These are phyloP conservation scores for Tremella fuciformis DNA, from an alignment of 768 basidiomycete species.

Conservation along the genomic window DNA sequence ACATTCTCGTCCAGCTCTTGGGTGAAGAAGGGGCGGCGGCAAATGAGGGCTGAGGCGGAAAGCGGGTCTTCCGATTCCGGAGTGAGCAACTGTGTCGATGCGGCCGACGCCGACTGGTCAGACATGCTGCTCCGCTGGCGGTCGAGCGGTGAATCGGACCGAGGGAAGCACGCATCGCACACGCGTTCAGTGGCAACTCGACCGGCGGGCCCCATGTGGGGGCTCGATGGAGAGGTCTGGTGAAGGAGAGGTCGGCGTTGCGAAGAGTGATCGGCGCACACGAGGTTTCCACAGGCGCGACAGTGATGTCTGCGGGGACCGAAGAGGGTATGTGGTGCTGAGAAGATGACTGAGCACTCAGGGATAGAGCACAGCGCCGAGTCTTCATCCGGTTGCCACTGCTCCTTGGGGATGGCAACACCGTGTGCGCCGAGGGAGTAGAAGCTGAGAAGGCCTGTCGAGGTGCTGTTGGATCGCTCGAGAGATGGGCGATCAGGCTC, in stretches of 20 bases:
- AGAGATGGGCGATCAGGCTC: too few relatives aligned
- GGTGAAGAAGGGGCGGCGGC: slow-evolving; percentile 3
- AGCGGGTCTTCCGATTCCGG: slow-evolving; percentile 21
- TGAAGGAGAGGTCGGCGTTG: slow-evolving; percentile 21
- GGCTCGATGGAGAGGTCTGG: not conserved
- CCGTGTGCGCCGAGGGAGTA: too few relatives aligned
- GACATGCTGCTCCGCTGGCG: too few relatives aligned
- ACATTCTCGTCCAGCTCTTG: slow-evolving; percentile 7
- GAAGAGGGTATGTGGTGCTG: slow-evolving; percentile 27
- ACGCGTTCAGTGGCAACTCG: slow-evolving; percentile 23
- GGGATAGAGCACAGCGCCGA: slow-evolving; percentile 36
- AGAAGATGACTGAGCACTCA: slow-evolving; percentile 39
- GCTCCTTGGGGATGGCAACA: too few relatives aligned
- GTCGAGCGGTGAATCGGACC: not conserved
- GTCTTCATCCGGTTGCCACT: slow-evolving; percentile 40
- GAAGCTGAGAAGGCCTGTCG: too few relatives aligned
- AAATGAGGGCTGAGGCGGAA: not conserved
- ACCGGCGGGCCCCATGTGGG: slow-evolving; percentile 14
- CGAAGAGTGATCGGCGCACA: slow-evolving; percentile 33
- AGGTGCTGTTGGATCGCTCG: too few relatives aligned
- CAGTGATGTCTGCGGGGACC: slow-evolving; percentile 43
- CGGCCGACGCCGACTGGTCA: slow-evolving; percentile 5
- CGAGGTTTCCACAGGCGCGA: slow-evolving; percentile 39
- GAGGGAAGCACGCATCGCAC: slow-evolving; percentile 35
- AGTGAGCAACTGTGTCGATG: slow-evolving; percentile 21